Percentiles rank a stretch among this genome's conserved stretches.
Evolutionary conservation across 2,329 filamentous ascomycete genomes (phyloP).

Genomic region (Dactylellina drechsleri): DNA sequence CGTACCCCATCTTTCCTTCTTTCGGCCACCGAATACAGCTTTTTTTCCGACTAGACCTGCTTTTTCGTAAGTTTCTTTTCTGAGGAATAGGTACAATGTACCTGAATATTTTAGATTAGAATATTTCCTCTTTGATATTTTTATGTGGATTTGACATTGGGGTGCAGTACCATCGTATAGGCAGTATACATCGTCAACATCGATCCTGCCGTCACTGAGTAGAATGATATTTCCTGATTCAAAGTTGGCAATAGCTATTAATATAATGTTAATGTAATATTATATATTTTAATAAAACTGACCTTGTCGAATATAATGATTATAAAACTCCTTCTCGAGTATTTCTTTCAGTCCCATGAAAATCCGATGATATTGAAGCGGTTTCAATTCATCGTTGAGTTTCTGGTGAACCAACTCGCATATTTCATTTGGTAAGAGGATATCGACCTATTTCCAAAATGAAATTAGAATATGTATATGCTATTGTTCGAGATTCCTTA

Average conservation of each 20-base stretch:
- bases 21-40: slow-evolving; percentile 65
- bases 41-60: slow-evolving; percentile 81
- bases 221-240: slow-evolving; percentile 77
- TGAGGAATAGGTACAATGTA: slow-evolving; percentile 77
- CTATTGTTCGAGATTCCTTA: not conserved
- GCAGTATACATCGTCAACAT: slow-evolving; percentile 76
- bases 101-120: slow-evolving; percentile 64
- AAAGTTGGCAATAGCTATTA: not conserved
- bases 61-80: slow-evolving; percentile 82
- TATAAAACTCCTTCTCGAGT: slow-evolving; percentile 79
- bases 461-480: slow-evolving; percentile 6
- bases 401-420: slow-evolving; percentile 38
- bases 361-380: slow-evolving; percentile 71
- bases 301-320: slow-evolving; percentile 84
- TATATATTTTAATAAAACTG: slow-evolving; percentile 50
- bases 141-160: not conserved
- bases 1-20: slow-evolving; percentile 77
- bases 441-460: slow-evolving; percentile 24
- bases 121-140: not conserved
- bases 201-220: slow-evolving; percentile 79
- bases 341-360: slow-evolving; percentile 78
- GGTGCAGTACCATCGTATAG: slow-evolving; percentile 71
- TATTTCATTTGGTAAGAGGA: slow-evolving; percentile 41
- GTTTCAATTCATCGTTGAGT: slow-evolving; percentile 39
- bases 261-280: too few relatives aligned